Evolutionary conservation across 306 rosid genomes (phyloP).

Genomic region (Alnus glutinosa): DNA sequence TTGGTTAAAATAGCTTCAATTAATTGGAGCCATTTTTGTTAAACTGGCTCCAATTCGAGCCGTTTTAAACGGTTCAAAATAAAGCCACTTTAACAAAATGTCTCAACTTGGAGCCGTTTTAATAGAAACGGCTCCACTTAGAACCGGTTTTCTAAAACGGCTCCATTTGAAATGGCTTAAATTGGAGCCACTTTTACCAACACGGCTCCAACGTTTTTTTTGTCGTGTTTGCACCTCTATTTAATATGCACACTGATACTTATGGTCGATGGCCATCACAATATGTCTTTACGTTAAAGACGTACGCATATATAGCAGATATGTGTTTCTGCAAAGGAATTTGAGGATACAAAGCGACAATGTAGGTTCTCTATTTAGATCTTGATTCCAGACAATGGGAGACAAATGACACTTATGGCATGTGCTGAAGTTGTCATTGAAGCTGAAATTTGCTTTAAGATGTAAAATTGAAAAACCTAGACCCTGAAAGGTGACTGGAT

Average conservation of each 20-base stretch:
- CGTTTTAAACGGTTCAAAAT: no score
- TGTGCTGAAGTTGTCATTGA: background rate
- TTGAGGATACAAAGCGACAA: no score
- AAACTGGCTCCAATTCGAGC: no score
- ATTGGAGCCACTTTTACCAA: no score
- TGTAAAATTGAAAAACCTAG: background rate
- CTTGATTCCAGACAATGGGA: background rate
- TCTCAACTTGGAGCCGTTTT: no score
- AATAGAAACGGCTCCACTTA: no score
- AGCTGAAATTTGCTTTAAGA: background rate
- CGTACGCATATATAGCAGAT: background rate
- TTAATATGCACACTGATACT: background rate
- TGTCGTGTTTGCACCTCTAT: background rate
- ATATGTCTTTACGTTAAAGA: background rate
- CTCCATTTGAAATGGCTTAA: no score
- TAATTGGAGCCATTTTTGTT: no score
- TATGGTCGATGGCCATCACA: background rate
- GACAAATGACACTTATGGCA: background rate
- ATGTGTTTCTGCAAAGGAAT: background rate
- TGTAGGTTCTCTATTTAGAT: background rate
- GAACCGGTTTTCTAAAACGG: no score
- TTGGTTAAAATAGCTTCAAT: no score
- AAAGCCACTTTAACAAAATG: no score
- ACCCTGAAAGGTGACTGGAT: background rate
- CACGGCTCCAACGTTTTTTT: no score